Base-by-base conservation (phyloP, 805 yeast genomes). In the Nakazawaea wyomingensis region DNA sequence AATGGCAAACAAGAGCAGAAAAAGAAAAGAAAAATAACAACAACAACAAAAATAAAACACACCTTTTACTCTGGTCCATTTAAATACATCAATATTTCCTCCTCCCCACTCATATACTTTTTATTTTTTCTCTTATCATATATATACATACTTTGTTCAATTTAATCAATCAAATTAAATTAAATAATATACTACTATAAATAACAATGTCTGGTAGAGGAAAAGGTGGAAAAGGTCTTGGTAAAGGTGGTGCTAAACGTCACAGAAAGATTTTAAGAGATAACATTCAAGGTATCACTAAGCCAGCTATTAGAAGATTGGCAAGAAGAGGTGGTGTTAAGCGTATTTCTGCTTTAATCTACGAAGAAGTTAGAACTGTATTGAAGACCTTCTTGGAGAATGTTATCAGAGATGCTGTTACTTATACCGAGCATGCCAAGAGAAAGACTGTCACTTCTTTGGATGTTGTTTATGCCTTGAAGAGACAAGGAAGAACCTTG, bases 261-360 rank as follows among this genome's bases (percentile, higher is more conserved):
- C 99, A 91, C 89, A 88, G 98, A 83, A 90, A 90, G 87, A 87
- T 91, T 74, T 80, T 90, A 56, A 90, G 98, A 81, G 99, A 93
- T 73, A 93, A 91, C 91, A 91, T 93, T 59, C 97, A 90, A 76
- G 99, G 99, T 80, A 91, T 91, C 69, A 91, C 99, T 52, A 91
- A 91, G 82, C 99, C 99, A 68, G 99, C 99, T 66, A 91, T 91
- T 67, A 89, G 99, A 80, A 91, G 99, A 87, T 85, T 91, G 64
- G 99, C 99, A 42, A 91, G 99, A 84, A 89, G 99, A 87, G 99
- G 99, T 78, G 99, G 99, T 90, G 99, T 91, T 67, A 91, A 91
- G 85, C 96, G 99, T 86, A 91, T 91, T 64, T 91, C 98, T 52
- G 98, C 96, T 70, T 78, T 90, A 68, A 91, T 91, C 70, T 91